A percentile compares a stretch with the other conserved stretches of the same genome.
Conservation (phyloP, 306 rosid species). For the Argentina anserina region DNA sequence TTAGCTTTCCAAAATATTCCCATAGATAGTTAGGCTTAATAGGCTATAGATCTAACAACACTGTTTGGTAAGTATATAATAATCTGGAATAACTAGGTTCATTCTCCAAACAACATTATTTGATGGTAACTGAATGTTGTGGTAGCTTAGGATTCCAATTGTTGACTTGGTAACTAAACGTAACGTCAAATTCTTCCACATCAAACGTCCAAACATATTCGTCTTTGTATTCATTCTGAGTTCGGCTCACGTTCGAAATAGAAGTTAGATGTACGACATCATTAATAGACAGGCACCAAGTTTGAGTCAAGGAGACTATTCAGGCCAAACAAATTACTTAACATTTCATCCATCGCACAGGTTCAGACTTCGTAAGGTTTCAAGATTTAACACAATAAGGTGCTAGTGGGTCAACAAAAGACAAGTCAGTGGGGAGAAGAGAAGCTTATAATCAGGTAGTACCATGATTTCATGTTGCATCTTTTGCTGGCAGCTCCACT, state of each 20-base stretch:
- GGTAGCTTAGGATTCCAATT: slow-evolving; percentile 10
- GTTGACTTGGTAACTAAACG: too few relatives aligned
- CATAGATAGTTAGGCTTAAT: slow-evolving; percentile 2
- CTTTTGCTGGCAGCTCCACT: not conserved
- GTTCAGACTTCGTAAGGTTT: not conserved
- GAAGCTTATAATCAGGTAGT: not conserved
- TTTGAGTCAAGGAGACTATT: not conserved
- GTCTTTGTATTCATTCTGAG: too few relatives aligned
- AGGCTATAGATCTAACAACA: not conserved
- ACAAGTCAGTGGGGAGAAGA: not conserved
- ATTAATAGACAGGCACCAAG: not conserved
- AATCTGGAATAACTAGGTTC: not conserved
- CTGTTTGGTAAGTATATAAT: not conserved
- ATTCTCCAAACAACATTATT: not conserved
- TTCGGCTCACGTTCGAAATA: too few relatives aligned
- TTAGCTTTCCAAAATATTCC: slow-evolving; percentile 43
- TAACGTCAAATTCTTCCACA: too few relatives aligned
- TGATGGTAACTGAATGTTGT: not conserved
- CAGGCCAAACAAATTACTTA: not conserved
- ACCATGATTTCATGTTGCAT: not conserved
- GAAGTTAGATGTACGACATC: not conserved
- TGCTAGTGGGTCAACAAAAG: not conserved
- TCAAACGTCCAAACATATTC: too few relatives aligned
- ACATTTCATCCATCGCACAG: not conserved
- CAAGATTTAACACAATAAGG: not conserved